These are phyloP conservation scores for Ustilago hordei DNA, from an alignment of 1,284 basidiomycete genomes.

Conservation along the genomic window DNA sequence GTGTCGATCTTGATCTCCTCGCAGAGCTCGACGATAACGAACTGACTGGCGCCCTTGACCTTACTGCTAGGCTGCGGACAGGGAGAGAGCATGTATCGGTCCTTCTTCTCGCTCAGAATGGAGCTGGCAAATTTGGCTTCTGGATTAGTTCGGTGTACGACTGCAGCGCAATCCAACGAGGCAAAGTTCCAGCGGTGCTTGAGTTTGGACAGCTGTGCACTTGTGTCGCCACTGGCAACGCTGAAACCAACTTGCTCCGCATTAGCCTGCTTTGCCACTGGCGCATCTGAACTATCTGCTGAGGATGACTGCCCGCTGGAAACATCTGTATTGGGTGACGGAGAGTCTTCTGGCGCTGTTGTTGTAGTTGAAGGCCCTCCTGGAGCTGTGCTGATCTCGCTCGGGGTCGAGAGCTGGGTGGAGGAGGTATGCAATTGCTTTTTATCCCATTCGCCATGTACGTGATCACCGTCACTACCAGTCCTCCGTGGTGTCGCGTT, in stretches of 20 bases:
- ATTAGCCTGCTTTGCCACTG: not conserved
- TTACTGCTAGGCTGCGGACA: slow-evolving; percentile 73
- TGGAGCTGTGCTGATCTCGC: not conserved
- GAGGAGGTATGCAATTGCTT: not conserved
- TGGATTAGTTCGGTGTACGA: slow-evolving; percentile 85
- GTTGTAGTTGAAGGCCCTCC: not conserved
- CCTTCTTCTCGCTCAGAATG: slow-evolving; percentile 89
- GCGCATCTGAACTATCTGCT: not conserved
- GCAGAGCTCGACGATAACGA: slow-evolving; percentile 93
- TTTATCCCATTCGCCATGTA: not conserved
- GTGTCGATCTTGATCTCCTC: slow-evolving; percentile 97
- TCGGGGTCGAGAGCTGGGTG: not conserved
- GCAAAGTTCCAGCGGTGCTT: slow-evolving; percentile 85
- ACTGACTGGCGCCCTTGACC: slow-evolving; percentile 73
- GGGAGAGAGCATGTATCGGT: slow-evolving; percentile 96
- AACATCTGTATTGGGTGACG: not conserved
- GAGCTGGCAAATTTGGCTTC: slow-evolving; percentile 85
- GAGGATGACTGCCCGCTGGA: not conserved
- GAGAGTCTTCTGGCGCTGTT: not conserved
- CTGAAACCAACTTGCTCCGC: slow-evolving; percentile 15
- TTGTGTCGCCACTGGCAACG: slow-evolving; percentile 45
- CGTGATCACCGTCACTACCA: not conserved
- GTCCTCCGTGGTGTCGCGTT: slow-evolving; percentile 1
- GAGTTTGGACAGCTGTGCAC: slow-evolving; percentile 49
- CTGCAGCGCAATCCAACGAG: slow-evolving; percentile 89